Evolutionary conservation across 1,284 basidiomycete species (phyloP), one percentile per base, ranked within the genome.

Genomic region (Phellopilus nigrolimitatus): DNA sequence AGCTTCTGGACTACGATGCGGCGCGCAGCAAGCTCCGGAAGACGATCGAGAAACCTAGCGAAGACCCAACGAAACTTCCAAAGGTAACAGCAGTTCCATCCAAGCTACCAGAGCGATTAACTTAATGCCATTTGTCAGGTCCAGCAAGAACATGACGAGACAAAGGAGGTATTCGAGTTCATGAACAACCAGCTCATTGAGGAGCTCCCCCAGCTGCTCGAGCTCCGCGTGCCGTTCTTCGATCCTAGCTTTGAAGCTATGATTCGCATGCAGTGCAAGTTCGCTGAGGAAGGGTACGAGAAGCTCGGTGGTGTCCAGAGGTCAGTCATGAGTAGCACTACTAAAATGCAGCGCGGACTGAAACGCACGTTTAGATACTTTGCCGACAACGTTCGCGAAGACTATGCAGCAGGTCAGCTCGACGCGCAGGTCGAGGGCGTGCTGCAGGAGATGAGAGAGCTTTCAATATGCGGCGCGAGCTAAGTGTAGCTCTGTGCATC

Each of bases 181-280:
- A 76, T 99, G 56, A 97, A 99, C 66, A 83, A 91, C 27, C 94
- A 97, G 62, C 81, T 98, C 58, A 88, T 95, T 60, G 68, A 76
- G 24, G 97, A 99, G 63, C 76, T 99, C 5, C 97, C 97, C 0
- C 84, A 95, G 61, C 72, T 99, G 24, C 80, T 99, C 42, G 94
- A 98, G 62, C 80, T 98, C 21, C 88, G 97, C 31, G 88, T 99
- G 37, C 95, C 97, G 5, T 99, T 93, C 74, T 91, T 99, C 56
- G 95, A 99, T 67, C 97, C 97, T 1, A 94, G 90, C 59, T 98
- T 99, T 66, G 97, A 99, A 69, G 91, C 95, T 28, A 98, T 99
- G 95, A 91, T 97, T 61, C 81, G 97, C 37, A 91, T 97, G 80
- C 95, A 99, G 67, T 82, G 91, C 64, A 93, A 94, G 62, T 97